phyloP scores from a whole-genome alignment of 345 rosid genomes.

The Ricinus communis region DNA sequence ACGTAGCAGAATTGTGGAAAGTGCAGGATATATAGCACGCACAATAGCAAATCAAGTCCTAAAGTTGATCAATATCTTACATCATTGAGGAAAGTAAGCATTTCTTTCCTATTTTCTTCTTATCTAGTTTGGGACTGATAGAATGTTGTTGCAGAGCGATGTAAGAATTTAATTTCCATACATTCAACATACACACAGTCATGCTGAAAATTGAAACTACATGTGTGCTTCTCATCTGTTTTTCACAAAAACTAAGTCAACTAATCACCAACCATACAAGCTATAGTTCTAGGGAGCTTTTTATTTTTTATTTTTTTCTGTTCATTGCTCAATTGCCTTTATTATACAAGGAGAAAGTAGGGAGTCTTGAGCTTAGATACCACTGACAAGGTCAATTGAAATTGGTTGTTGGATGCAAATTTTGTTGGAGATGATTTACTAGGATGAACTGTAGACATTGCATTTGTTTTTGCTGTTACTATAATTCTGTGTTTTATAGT shows the following conservation, averaged over 20 bases:
- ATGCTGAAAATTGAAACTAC: not conserved
- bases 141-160: not conserved
- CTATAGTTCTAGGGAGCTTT: not conserved
- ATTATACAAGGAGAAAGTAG: not conserved
- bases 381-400: not conserved
- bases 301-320: not conserved
- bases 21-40: not conserved
- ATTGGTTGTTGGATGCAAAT: not conserved
- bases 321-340: not conserved
- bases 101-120: not conserved
- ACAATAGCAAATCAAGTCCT: not conserved
- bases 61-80: not conserved
- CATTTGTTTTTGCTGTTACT: not conserved
- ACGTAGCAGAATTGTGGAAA: conserved; percentile 5
- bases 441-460: not conserved
- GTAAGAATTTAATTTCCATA: not conserved
- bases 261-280: not conserved
- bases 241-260: not conserved
- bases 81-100: not conserved
- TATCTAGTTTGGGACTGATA: not conserved
- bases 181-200: not conserved
- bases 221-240: not conserved
- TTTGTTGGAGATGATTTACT: not conserved
- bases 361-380: not conserved
- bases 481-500: not conserved